A percentile compares a stretch with the other conserved stretches of the same genome.
These are phyloP conservation scores for Penicillium rolfsii DNA, from an alignment of 2,329 filamentous ascomycete genomes.

Conservation along the genomic window DNA sequence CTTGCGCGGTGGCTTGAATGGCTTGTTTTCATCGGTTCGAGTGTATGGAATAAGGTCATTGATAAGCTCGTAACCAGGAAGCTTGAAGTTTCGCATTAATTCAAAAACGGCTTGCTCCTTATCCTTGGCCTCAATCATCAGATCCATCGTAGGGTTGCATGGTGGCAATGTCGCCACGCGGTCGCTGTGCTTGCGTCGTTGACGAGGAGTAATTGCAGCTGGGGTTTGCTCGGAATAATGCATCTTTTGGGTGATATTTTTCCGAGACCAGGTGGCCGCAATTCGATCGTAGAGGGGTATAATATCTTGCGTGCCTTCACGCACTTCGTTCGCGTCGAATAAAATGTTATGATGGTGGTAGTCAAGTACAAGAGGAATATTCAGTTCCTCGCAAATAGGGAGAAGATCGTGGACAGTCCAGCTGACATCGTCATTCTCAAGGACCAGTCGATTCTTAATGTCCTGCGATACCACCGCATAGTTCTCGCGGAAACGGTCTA, in stretches of 20 bases:
- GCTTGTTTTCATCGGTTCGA: slow-evolving; percentile 73
- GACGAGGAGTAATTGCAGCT: slow-evolving; percentile 73
- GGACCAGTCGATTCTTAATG: slow-evolving; percentile 78
- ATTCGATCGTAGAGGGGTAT: slow-evolving; percentile 75
- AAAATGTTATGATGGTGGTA: slow-evolving; percentile 96
- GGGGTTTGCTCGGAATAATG: slow-evolving; percentile 86
- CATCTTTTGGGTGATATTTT: slow-evolving; percentile 91
- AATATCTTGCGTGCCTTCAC: slow-evolving; percentile 85
- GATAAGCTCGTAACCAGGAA: slow-evolving; percentile 76
- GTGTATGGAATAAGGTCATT: slow-evolving; percentile 78
- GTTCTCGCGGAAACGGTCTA: slow-evolving; percentile 76
- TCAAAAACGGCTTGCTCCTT: slow-evolving; percentile 97
- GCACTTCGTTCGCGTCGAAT: slow-evolving; percentile 71
- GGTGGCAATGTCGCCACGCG: slow-evolving; percentile 80
- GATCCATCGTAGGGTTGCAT: slow-evolving; percentile 79
- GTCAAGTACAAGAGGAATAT: slow-evolving; percentile 89
- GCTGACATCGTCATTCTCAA: slow-evolving; percentile 92
- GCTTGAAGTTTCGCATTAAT: slow-evolving; percentile 82
- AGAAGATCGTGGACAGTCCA: slow-evolving; percentile 93
- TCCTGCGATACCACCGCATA: slow-evolving; percentile 68
- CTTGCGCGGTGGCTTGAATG: slow-evolving; percentile 54
- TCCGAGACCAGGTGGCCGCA: slow-evolving; percentile 78
- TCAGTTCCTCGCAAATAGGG: slow-evolving; percentile 88
- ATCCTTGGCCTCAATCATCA: slow-evolving; percentile 99
- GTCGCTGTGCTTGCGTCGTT: slow-evolving; percentile 82